Percentiles rank a stretch among this genome's conserved stretches.
Evolutionary conservation across 805 yeast genomes (phyloP).

Genomic region (Zygoascus flipseniorum): DNA sequence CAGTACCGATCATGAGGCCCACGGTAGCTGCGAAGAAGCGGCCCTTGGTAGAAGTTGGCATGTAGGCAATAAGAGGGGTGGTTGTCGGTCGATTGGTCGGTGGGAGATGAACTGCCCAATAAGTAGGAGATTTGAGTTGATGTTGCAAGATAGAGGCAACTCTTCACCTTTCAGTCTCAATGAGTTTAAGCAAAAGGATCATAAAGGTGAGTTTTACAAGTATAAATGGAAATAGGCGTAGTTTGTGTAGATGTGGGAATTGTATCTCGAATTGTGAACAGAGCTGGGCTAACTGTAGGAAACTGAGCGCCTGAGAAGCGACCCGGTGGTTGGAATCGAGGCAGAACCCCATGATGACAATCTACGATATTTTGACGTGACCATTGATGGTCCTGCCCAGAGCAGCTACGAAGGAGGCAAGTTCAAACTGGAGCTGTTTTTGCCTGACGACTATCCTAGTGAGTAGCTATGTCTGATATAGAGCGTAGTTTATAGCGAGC

Average conservation of each 20-base stretch:
- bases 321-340: constrained; percentile 93
- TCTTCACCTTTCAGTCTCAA: background rate
- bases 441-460: constrained; percentile 94
- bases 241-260: background rate
- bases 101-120: background rate
- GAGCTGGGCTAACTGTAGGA: constrained; percentile 38
- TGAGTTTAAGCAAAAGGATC: constrained; percentile 52
- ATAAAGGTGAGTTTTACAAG: constrained; percentile 50
- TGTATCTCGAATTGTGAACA: background rate
- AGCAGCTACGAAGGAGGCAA: constrained; percentile 80
- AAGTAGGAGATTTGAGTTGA: background rate
- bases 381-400: constrained; percentile 82
- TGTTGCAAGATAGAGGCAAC: background rate
- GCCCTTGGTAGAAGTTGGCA: constrained; percentile 22
- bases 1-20: constrained; percentile 22
- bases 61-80: background rate
- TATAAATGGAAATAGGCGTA: background rate
- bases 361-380: constrained; percentile 84
- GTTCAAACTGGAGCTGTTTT: constrained; percentile 74
- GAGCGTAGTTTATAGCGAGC: too few relatives aligned
- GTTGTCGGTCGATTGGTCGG: background rate
- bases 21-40: constrained; percentile 21
- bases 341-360: constrained; percentile 94
- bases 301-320: constrained; percentile 83
- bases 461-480: too few relatives aligned